phyloP scores from a whole-genome alignment of 352 stramenopile species.

The Phytophthora cactorum region DNA sequence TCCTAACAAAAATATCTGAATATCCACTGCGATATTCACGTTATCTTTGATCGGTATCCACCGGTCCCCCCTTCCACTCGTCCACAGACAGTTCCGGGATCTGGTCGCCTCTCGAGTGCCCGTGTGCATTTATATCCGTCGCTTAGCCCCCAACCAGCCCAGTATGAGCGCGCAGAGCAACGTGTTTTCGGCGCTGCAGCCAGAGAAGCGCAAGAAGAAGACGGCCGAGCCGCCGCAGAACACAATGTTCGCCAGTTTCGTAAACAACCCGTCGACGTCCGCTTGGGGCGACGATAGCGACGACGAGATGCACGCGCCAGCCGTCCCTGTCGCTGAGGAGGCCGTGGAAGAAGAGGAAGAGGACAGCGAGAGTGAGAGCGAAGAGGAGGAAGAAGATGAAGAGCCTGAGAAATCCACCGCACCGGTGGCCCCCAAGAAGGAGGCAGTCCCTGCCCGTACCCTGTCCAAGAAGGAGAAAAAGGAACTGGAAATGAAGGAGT shows the following conservation, averaged over 20 bases:
- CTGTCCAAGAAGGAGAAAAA: conserved; percentile 88
- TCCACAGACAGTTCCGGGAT: conserved; percentile 18
- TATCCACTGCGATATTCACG: not conserved
- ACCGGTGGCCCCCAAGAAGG: conserved; percentile 41
- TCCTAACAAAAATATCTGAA: not conserved
- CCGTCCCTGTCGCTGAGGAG: conserved; percentile 40
- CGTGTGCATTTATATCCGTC: not conserved
- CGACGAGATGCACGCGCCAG: conserved; percentile 64
- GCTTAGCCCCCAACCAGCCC: not conserved
- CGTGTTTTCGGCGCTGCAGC: conserved; percentile 56
- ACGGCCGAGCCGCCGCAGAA: conserved; percentile 45
- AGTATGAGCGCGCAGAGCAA: conserved; percentile 44
- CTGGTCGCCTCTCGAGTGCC: not conserved
- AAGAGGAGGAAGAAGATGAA: conserved; percentile 61
- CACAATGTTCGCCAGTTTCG: conserved; percentile 74
- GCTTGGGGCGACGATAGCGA: conserved; percentile 77
- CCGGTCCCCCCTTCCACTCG: conserved; percentile 21
- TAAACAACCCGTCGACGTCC: conserved; percentile 69
- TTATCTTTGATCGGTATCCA: conserved; percentile 13
- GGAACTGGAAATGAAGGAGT: conserved; percentile 77
- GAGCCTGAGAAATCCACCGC: conserved; percentile 37
- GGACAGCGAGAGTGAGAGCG: conserved; percentile 52
- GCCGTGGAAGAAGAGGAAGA: conserved; percentile 56
- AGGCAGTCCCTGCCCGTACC: conserved; percentile 38
- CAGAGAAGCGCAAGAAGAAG: conserved; percentile 77